Percentiles rank a stretch among this genome's conserved stretches.
phyloP scores from a whole-genome alignment of 495 filamentous ascomycete genomes.

The Lindgomyces ingoldianus region DNA sequence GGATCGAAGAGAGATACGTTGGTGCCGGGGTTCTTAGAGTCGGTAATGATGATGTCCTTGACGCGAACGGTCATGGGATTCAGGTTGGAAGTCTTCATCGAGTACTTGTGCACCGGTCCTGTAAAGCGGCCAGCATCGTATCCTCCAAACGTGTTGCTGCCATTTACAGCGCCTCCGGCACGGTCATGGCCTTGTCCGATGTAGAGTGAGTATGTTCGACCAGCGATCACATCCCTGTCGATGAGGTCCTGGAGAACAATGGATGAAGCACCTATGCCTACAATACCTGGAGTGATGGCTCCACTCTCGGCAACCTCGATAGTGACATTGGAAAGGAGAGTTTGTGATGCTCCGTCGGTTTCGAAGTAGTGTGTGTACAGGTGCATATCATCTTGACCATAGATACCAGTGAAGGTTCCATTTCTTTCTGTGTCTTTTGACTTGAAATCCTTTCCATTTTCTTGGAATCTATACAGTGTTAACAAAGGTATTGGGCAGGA shows the following conservation, averaged over 20 bases:
- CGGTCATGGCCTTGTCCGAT: slow-evolving; percentile 38
- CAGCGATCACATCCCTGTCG: slow-evolving; percentile 35
- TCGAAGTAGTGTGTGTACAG: slow-evolving; percentile 46
- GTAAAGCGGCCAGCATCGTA: slow-evolving; percentile 43
- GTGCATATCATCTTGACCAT: slow-evolving; percentile 36
- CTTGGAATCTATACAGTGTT: slow-evolving; percentile 15
- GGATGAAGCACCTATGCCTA: slow-evolving; percentile 40
- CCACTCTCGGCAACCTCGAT: slow-evolving; percentile 34
- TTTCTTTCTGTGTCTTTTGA: slow-evolving; percentile 27
- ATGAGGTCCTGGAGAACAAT: slow-evolving; percentile 37
- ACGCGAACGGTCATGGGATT: slow-evolving; percentile 38
- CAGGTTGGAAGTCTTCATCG: slow-evolving; percentile 21
- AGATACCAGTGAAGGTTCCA: slow-evolving; percentile 16
- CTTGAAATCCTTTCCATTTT: slow-evolving; percentile 19
- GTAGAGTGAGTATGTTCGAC: slow-evolving; percentile 41
- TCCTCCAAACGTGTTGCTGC: slow-evolving; percentile 40
- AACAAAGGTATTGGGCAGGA: neutral
- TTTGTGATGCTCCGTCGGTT: slow-evolving; percentile 37
- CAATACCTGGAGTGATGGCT: slow-evolving; percentile 26
- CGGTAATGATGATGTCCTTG: slow-evolving; percentile 39
- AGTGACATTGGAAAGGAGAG: slow-evolving; percentile 31
- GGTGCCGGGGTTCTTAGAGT: slow-evolving; percentile 14
- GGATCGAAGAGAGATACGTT: slow-evolving; percentile 41
- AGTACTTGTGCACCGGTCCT: slow-evolving; percentile 28
- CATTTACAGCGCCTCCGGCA: slow-evolving; percentile 38